Evolutionary conservation across 2,329 filamentous ascomycete genomes (phyloP).

Genomic region (Botrytis sinoallii): DNA sequence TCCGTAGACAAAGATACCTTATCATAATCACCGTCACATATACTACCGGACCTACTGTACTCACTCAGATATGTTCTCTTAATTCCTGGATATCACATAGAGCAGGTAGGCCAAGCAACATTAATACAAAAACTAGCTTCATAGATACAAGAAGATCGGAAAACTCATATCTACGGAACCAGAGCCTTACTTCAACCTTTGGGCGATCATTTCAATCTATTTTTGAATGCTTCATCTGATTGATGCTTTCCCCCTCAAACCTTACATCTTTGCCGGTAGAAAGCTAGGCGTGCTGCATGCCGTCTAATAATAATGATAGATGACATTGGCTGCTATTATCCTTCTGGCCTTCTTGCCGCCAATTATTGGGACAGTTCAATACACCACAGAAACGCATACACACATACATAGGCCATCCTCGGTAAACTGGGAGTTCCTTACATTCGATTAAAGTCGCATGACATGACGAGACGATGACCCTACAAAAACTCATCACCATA

Average conservation of each 20-base stretch:
- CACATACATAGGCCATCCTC: background rate
- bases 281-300: slow-evolving; percentile 1
- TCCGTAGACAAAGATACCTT: no score
- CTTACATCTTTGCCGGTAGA: background rate
- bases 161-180: background rate
- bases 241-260: background rate
- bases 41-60: background rate
- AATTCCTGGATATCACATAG: background rate
- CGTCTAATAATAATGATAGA: background rate
- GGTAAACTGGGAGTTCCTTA: background rate
- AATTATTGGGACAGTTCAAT: background rate
- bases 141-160: background rate
- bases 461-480: no score
- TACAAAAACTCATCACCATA: background rate
- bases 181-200: background rate
- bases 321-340: background rate
- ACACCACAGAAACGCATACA: background rate
- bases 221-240: background rate
- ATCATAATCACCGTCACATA: no score
- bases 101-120: background rate
- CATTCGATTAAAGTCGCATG: no score
- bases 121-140: background rate
- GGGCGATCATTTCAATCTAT: background rate
- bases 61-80: background rate
- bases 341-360: background rate